phyloP scores from a whole-genome alignment of 1,284 basidiomycete genomes.

The Tranzscheliella williamsii region DNA sequence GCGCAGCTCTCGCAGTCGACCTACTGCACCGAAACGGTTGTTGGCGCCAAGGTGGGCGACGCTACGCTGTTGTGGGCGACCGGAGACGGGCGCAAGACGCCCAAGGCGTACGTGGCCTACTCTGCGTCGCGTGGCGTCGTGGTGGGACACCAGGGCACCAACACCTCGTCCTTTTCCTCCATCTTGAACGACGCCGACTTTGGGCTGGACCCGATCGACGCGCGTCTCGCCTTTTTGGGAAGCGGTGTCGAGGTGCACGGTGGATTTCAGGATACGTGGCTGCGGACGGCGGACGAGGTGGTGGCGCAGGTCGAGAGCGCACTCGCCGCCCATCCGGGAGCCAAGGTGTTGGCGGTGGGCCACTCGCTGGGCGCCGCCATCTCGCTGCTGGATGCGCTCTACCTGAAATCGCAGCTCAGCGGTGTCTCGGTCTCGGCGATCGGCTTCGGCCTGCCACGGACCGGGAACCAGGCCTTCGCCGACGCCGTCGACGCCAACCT shows the following conservation, averaged over 20 bases:
- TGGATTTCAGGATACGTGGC: constrained; percentile 54
- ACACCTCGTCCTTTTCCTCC: constrained; percentile 33
- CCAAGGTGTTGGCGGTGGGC: constrained; percentile 36
- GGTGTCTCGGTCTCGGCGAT: constrained; percentile 22
- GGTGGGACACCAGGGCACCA: constrained; percentile 48
- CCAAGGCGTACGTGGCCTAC: constrained; percentile 40
- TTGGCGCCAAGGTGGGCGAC: constrained; percentile 34
- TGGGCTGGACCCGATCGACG: constrained; percentile 18
- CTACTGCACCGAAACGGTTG: constrained; percentile 29
- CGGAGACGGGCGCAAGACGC: constrained; percentile 40
- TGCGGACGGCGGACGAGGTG: constrained; percentile 32
- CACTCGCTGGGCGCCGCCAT: constrained; percentile 55
- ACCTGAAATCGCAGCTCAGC: constrained; percentile 31
- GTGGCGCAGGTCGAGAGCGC: constrained; percentile 36
- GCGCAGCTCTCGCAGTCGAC: constrained; percentile 40
- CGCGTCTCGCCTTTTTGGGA: constrained; percentile 29
- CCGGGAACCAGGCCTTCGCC: constrained; percentile 42
- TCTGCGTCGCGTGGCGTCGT: constrained; percentile 39
- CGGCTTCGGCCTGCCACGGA: constrained; percentile 47
- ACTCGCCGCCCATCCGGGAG: constrained; percentile 21
- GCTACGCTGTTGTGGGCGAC: constrained; percentile 38
- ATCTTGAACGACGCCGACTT: constrained; percentile 42
- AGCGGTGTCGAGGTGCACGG: constrained; percentile 24
- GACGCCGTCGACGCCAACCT: constrained; percentile 40
- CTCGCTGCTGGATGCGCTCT: constrained; percentile 38